Evolutionary conservation across 345 rosid genomes (phyloP), one percentile per base, ranked within the genome.

Genomic region (Bruguiera gymnorhiza): DNA sequence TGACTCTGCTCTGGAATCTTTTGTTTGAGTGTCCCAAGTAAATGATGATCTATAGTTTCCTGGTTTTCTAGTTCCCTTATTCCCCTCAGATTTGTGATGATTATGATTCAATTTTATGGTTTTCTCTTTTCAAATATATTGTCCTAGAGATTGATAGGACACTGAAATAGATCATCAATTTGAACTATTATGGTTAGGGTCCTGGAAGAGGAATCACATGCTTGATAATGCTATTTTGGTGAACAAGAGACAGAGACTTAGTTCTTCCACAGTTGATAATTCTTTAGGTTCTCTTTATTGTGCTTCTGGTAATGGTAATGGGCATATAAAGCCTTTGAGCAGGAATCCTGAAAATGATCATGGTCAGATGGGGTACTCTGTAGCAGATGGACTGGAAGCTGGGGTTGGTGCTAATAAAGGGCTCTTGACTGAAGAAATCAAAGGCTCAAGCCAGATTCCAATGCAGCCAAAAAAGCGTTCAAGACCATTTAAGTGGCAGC

Each of bases 401-500:
- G 59, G 55, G 69, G 58, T 31, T 50, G 10, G 65, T 70, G 56
- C 23, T 57, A 7, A 32, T 34, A 23, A 67, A 19, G 78, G 55
- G 21, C 50, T 29, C 64, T 68, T 36, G 30, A 26, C 27, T 67
- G 68, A 63, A 18, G 62, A 51, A 55, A 48, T 69, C 55, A 68
- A 67, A 34, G 69, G 55, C 60, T 66, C 67, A 16, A 16, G 43
- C 70, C 63, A 21, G 59, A 48, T 66, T 66, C 50, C 30, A 19
- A 24, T 32, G 36, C 67, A 77, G 24, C 57, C 9, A 19, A 72
- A 72, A 70, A 80, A 78, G 77, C 78, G 73, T 31, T 60, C 56
- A 50, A 75, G 85, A 69, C 70, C 77, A 5, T 76, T 79, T 73
- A 73, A 66, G 46, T 73, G 84, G 85, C 84, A 79, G 74, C 82